These are phyloP conservation scores for Basidiobolus meristosporus DNA, from an alignment of 371 early-diverging fungal species.

Conservation along the genomic window DNA sequence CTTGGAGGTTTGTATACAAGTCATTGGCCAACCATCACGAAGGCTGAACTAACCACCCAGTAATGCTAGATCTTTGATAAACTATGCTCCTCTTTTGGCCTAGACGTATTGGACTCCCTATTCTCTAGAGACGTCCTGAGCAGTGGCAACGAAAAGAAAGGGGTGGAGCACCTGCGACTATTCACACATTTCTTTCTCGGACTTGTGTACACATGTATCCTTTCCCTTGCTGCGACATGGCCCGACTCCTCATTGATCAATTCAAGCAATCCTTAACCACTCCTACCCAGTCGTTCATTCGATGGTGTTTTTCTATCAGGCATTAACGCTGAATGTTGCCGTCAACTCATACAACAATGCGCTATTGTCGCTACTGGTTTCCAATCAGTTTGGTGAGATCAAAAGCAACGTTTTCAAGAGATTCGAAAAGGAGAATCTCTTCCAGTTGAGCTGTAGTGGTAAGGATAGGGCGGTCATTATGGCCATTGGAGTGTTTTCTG, in stretches of 20 bases:
- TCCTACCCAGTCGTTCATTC: slow-evolving; percentile 49
- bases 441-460: slow-evolving; percentile 82
- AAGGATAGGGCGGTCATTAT: slow-evolving; percentile 4
- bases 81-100: slow-evolving; percentile 80
- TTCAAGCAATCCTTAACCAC: background rate
- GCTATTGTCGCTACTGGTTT: slow-evolving; percentile 74
- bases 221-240: background rate
- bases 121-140: slow-evolving; percentile 48
- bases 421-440: slow-evolving; percentile 89
- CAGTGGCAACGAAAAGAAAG: slow-evolving; percentile 11
- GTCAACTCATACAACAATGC: slow-evolving; percentile 90
- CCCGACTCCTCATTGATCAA: background rate
- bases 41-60: background rate
- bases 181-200: slow-evolving; percentile 49
- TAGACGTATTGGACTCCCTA: slow-evolving; percentile 82
- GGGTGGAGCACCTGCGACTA: slow-evolving; percentile 24
- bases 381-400: slow-evolving; percentile 96
- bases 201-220: slow-evolving; percentile 50
- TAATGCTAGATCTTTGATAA: slow-evolving; percentile 81
- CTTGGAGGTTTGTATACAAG: slow-evolving; percentile 40
- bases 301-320: slow-evolving; percentile 81
- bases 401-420: slow-evolving; percentile 90
- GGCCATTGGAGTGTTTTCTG: background rate
- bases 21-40: background rate
- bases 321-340: slow-evolving; percentile 88